These are phyloP conservation scores for Boletus coffeatus DNA, from an alignment of 1,284 basidiomycete genomes.

Conservation along the genomic window DNA sequence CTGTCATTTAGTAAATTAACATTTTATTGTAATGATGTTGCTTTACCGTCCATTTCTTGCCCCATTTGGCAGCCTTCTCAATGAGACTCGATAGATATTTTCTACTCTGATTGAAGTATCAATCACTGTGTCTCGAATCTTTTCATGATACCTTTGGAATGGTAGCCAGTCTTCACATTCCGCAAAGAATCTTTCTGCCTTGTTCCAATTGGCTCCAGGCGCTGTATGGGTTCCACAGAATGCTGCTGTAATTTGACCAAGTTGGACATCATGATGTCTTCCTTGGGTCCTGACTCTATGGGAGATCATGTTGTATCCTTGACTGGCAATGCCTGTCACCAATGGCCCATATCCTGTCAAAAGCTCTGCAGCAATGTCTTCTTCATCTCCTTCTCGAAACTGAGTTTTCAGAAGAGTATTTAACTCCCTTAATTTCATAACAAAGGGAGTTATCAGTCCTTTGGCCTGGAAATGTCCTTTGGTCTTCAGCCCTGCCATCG, in stretches of 20 bases:
- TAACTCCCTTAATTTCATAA: not conserved
- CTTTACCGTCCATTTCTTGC: too few species aligned
- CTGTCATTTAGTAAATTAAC: too few species aligned
- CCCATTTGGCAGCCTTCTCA: too few species aligned
- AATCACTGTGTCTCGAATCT: too few species aligned
- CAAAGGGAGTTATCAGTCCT: not conserved
- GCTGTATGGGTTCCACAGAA: not conserved
- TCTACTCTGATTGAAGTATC: too few species aligned
- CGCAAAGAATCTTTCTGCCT: too few species aligned
- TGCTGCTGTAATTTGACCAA: not conserved
- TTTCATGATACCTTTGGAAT: too few species aligned
- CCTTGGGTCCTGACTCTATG: not conserved
- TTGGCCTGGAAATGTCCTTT: constrained; percentile 2
- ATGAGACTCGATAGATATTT: too few species aligned
- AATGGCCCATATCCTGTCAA: not conserved
- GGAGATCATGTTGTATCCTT: constrained; percentile 5
- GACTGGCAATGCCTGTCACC: not conserved
- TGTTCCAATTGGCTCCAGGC: too few species aligned
- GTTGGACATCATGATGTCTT: constrained; percentile 1
- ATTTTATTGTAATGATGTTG: too few species aligned
- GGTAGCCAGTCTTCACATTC: too few species aligned
- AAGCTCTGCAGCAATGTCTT: not conserved
- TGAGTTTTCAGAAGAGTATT: not conserved
- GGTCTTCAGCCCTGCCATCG: constrained; percentile 3
- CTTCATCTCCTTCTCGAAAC: not conserved